Base-by-base conservation (phyloP, 2,329 filamentous ascomycete genomes). In the Purpureocillium takamizusanense region DNA sequence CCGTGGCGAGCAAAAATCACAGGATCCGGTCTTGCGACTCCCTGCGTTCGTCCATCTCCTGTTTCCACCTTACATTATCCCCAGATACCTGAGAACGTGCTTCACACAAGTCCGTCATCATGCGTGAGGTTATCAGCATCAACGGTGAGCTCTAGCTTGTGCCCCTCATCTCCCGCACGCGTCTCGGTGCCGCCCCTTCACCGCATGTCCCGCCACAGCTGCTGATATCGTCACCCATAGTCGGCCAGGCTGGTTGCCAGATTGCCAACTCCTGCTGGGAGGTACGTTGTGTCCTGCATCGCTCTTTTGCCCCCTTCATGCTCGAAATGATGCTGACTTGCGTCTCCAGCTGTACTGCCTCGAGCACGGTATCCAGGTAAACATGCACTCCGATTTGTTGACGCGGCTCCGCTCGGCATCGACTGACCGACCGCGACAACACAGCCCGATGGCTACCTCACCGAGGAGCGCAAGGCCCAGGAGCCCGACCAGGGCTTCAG, bases 211-310 rank as follows among this genome's bases (percentile, higher is more conserved):
- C 36, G 17, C 15, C 21, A 25, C 29, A 16, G 27, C 56, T 69
- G 56, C 76, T 83, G 63, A 84, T 71, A 50, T 52, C 59, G 57
- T 65, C 46, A 55, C 37, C 61, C 60, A 30, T 67, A 98, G 92
- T 98, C 78, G 92, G 92, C 72, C 92, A 98, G 81, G 92, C 92
- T 66, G 92, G 92, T 84, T 97, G 92, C 82, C 92, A 98, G 70
- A 98, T 98, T 64, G 92, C 90, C 74, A 98, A 98, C 78, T 92
- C 92, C 58, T 97, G 92, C 82, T 98, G 92, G 92, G 92, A 98
- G 88, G 92, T 98, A 74, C 75, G 86, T 75, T 60, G 29, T 14
- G 9, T 23, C 30, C 16, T 36, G 31, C 16, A 28, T 21, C 10
- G 13, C 15, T 8, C 21, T n/a, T 14, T 28, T 32, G 18, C 33